Evolutionary conservation across 2,329 filamentous ascomycete species (phyloP).

Genomic region (Delphinella strobiligena): DNA sequence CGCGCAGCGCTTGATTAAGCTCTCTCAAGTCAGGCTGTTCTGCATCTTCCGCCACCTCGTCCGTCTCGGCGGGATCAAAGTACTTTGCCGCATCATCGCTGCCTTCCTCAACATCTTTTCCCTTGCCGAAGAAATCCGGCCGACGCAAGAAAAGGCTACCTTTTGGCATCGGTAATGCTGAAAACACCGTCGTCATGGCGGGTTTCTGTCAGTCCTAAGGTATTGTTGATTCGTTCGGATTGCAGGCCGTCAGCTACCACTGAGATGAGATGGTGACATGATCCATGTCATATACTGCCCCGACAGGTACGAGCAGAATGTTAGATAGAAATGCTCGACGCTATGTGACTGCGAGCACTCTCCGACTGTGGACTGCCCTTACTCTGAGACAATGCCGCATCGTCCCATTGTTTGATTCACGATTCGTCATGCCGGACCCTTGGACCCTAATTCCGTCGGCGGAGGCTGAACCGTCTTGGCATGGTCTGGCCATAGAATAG

Average conservation of each 20-base stretch:
- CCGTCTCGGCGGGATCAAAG: constrained; percentile 1
- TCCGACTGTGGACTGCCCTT: too few relatives aligned
- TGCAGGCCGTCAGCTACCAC: background rate
- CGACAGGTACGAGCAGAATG: too few relatives aligned
- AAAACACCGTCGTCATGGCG: constrained; percentile 8
- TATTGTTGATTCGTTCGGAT: background rate
- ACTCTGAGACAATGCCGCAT: too few relatives aligned
- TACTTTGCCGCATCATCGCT: background rate
- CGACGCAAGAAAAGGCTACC: constrained; percentile 5
- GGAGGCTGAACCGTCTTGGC: too few relatives aligned
- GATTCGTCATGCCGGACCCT: too few relatives aligned
- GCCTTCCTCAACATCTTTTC: background rate
- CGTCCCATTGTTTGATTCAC: too few relatives aligned
- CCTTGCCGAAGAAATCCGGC: constrained; percentile 5
- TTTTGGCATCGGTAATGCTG: constrained; percentile 7
- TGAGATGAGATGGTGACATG: background rate
- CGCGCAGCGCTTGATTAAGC: constrained; percentile 57
- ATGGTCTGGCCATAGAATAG: too few relatives aligned
- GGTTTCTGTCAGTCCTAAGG: too few relatives aligned
- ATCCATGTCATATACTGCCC: too few relatives aligned
- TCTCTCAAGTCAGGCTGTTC: constrained; percentile 51
- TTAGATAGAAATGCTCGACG: too few relatives aligned
- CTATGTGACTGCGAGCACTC: too few relatives aligned
- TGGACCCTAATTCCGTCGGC: too few relatives aligned
- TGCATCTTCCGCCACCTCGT: constrained; percentile 23